Percentiles rank a stretch among this genome's conserved stretches.
Evolutionary conservation across 768 basidiomycete species (phyloP).

Genomic region (Tylopilus intermedius): DNA sequence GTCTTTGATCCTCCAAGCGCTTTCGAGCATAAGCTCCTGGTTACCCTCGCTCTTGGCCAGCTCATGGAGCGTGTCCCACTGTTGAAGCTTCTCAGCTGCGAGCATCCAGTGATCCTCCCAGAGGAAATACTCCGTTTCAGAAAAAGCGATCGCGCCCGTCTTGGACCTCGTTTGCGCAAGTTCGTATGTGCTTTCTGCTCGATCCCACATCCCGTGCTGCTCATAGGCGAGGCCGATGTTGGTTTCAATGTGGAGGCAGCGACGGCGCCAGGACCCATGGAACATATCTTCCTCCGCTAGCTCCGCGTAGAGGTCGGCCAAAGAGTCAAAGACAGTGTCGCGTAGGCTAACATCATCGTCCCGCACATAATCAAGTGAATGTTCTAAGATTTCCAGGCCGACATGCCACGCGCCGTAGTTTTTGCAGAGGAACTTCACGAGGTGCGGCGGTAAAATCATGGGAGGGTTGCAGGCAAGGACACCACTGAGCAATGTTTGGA

Average conservation of each 20-base stretch:
- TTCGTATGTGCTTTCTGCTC: slow-evolving; percentile 86
- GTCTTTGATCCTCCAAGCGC: slow-evolving; percentile 90
- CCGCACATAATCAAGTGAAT: slow-evolving; percentile 70
- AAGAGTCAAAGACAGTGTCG: slow-evolving; percentile 82
- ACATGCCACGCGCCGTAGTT: slow-evolving; percentile 96
- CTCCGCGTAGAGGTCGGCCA: slow-evolving; percentile 94
- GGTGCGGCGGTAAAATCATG: slow-evolving; percentile 87
- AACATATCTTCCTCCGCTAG: slow-evolving; percentile 95
- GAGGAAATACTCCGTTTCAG: slow-evolving; percentile 91
- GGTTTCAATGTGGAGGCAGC: slow-evolving; percentile 84
- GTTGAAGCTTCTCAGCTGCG: slow-evolving; percentile 91
- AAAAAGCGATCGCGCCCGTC: slow-evolving; percentile 77
- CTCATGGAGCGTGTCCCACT: slow-evolving; percentile 94
- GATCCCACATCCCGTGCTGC: slow-evolving; percentile 96
- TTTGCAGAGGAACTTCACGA: slow-evolving; percentile 94
- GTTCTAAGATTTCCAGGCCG: slow-evolving; percentile 77
- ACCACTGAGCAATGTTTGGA: slow-evolving; percentile 85
- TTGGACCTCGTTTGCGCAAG: slow-evolving; percentile 82
- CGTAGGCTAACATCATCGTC: slow-evolving; percentile 77
- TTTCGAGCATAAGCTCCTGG: slow-evolving; percentile 87
- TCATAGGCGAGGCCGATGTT: slow-evolving; percentile 86
- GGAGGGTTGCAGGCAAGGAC: slow-evolving; percentile 81
- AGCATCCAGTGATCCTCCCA: slow-evolving; percentile 99
- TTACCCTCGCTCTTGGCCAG: slow-evolving; percentile 86
- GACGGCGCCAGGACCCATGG: slow-evolving; percentile 91